Conservation (phyloP, 1,139 yeast species). For the Protomyces arabidopsidicola region DNA sequence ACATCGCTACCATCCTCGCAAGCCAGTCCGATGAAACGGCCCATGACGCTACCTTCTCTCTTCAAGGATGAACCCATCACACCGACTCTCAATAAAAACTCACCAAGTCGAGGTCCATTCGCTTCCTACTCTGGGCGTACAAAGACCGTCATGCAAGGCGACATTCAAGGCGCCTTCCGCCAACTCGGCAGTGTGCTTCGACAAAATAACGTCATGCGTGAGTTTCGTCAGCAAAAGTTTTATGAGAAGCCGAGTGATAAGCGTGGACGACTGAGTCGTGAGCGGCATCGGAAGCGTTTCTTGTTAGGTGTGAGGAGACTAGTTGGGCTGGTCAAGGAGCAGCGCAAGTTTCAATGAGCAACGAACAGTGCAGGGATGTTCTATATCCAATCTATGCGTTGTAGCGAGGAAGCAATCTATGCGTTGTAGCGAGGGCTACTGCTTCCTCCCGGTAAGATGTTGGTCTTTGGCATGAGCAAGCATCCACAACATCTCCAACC, state of each 20-base stretch:
- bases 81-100: background rate
- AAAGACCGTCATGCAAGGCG: slow-evolving; percentile 11
- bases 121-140: slow-evolving; percentile 21
- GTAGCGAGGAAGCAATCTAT: background rate
- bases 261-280: slow-evolving; percentile 26
- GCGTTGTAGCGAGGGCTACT: background rate
- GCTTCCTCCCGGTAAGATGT: background rate
- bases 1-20: background rate
- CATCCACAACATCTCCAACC: slow-evolving; percentile 49
- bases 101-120: slow-evolving; percentile 9
- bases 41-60: background rate
- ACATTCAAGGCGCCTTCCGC: slow-evolving; percentile 14
- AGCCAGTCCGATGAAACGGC: background rate
- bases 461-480: background rate
- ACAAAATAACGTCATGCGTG: slow-evolving; percentile 22
- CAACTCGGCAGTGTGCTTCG: slow-evolving; percentile 1
- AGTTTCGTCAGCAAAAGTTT: slow-evolving; percentile 23
- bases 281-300: slow-evolving; percentile 29
- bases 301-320: slow-evolving; percentile 21
- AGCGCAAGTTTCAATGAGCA: slow-evolving; percentile 7
- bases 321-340: slow-evolving; percentile 29
- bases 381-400: background rate
- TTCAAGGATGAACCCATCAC: background rate
- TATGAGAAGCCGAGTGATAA: slow-evolving; percentile 30
- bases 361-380: background rate